A percentile compares a stretch with the other conserved stretches of the same genome.
phyloP scores from a whole-genome alignment of 352 stramenopile species.

The Pythium oligandrum region DNA sequence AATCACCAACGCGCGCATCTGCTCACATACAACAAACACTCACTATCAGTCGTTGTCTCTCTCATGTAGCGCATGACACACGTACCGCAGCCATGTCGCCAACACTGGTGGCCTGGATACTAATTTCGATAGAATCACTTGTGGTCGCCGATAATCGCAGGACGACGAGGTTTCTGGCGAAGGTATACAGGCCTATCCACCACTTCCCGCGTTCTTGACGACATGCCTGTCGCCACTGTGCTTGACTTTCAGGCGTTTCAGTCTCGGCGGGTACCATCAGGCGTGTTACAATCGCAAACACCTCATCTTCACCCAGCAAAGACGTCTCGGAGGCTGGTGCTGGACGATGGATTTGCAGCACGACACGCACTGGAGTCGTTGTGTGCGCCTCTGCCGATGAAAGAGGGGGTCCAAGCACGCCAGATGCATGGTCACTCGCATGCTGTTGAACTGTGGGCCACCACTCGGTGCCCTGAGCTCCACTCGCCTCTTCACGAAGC shows the following conservation, averaged over 20 bases:
- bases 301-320: constrained; percentile 4
- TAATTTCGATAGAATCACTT: constrained; percentile 26
- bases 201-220: constrained; percentile 40
- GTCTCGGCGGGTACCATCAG: constrained; percentile 4
- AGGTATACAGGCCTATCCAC: constrained; percentile 40
- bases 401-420: too few species aligned
- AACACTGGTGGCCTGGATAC: constrained; percentile 45
- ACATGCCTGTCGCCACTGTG: constrained; percentile 26
- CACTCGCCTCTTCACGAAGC: background rate
- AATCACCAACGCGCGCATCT: constrained; percentile 56
- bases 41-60: background rate
- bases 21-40: background rate
- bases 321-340: too few species aligned
- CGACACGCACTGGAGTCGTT: too few species aligned
- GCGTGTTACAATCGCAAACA: constrained; percentile 3
- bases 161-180: constrained; percentile 42
- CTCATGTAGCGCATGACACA: background rate
- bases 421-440: too few species aligned
- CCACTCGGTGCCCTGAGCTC: constrained; percentile 11
- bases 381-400: too few species aligned
- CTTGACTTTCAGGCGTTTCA: background rate
- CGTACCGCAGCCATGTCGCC: constrained; percentile 57
- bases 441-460: constrained; percentile 6
- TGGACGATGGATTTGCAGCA: too few species aligned
- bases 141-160: constrained; percentile 21